A percentile compares a stretch with the other conserved stretches of the same genome.
Evolutionary conservation across 495 filamentous ascomycete genomes (phyloP).

Genomic region (Penicillium paxilli): DNA sequence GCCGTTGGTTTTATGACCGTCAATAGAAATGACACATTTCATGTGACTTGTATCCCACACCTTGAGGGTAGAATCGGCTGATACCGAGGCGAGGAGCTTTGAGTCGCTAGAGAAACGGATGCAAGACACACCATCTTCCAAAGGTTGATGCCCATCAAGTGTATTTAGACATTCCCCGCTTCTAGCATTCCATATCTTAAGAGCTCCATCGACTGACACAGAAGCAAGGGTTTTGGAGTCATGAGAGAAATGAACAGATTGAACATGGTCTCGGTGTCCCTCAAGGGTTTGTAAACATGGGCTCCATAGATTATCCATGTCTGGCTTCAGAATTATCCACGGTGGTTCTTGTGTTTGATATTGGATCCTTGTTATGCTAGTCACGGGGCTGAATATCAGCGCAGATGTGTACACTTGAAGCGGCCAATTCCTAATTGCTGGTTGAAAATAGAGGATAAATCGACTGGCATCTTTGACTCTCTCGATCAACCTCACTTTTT

Average conservation of each 20-base stretch:
- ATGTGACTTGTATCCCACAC: too few species aligned
- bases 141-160: neutral
- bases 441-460: slow-evolving; percentile 27
- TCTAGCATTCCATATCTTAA: neutral
- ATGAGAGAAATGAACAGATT: neutral
- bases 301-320: slow-evolving; percentile 18
- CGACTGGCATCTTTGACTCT: slow-evolving; percentile 5
- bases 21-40: too few species aligned
- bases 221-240: neutral
- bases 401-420: slow-evolving; percentile 36
- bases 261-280: slow-evolving; percentile 14
- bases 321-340: slow-evolving; percentile 15
- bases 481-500: neutral
- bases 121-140: neutral
- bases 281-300: slow-evolving; percentile 27
- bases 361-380: slow-evolving; percentile 11
- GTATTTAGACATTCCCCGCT: neutral
- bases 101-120: neutral
- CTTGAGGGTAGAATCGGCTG: too few species aligned
- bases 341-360: slow-evolving; percentile 16
- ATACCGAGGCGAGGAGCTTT: neutral
- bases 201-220: neutral
- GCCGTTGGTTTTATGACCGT: too few species aligned
- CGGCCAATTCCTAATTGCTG: slow-evolving; percentile 25
- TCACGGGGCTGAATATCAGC: slow-evolving; percentile 31